Percentiles rank a stretch among this genome's conserved stretches.
Conservation (phyloP, 495 filamentous ascomycete genomes). For the Penicillium tannophilum region DNA sequence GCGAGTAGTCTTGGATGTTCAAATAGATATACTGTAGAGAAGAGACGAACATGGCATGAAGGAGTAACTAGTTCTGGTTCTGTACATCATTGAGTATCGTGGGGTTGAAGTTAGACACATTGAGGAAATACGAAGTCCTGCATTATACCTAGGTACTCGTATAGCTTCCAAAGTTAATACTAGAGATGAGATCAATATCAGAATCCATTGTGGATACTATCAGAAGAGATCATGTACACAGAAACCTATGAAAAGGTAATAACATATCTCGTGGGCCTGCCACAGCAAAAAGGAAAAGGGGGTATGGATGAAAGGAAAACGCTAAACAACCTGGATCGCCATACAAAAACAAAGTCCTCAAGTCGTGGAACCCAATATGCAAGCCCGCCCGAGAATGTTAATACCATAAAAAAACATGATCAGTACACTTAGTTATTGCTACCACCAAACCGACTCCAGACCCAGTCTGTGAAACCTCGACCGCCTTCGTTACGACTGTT, state of each 20-base stretch:
- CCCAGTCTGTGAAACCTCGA: conserved; percentile 38
- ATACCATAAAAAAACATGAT: too few species aligned
- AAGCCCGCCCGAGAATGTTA: too few species aligned
- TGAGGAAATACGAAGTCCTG: too few species aligned
- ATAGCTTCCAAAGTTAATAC: too few species aligned
- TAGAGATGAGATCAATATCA: too few species aligned
- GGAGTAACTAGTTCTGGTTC: too few species aligned
- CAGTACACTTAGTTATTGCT: conserved; percentile 6
- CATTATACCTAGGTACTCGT: too few species aligned
- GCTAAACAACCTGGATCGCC: background rate
- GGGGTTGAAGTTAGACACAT: too few species aligned
- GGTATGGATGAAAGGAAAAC: background rate
- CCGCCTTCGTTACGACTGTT: conserved; percentile 29
- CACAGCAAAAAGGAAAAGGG: background rate
- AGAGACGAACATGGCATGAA: too few species aligned
- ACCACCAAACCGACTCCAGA: conserved; percentile 43
- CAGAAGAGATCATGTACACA: background rate
- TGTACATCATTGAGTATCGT: too few species aligned
- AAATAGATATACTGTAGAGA: too few species aligned
- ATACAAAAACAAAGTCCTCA: background rate
- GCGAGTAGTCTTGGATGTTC: too few species aligned
- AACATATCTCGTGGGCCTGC: background rate
- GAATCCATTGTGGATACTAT: background rate
- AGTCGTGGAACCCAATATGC: background rate
- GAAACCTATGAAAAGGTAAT: background rate